Base-by-base conservation (phyloP, 2,329 filamentous ascomycete species). In the Torrubiella hemipterigena region DNA sequence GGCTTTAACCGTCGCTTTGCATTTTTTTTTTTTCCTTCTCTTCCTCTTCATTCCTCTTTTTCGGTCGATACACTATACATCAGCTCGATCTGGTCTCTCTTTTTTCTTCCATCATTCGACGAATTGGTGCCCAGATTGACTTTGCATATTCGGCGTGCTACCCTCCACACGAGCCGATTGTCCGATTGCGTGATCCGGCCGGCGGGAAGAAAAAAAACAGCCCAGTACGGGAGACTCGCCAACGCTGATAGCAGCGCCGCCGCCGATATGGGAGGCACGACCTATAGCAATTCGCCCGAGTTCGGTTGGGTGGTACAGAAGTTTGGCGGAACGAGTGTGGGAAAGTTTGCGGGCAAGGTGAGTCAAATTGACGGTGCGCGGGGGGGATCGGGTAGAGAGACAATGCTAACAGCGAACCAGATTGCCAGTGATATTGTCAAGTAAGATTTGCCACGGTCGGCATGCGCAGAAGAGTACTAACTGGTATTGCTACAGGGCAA, bases 241-340 rank as follows among this genome's bases (percentile, higher is more conserved):
- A 16, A 4, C 27, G 17, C 9, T 29, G 16, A 29, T 9, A 18
- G 17, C 7, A 29, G 9, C 9, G 17, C 7, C 17, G 9, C 9
- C 9, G 26, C 13, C 9, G 35, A 14, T 25, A 57, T 56, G 55
- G 53, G 48, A 33, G 49, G 47, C 38, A 48, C 48, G 12, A 43
- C 45, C 24, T 40, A 49, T 37, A 46, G 40, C 41, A 62, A 62
- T 42, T 44, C 50, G 29, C 47, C 52, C 33, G 45, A 47, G 28
- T 61, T 64, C 41, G 66, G 67, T 43, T 94, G 86, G 87, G 69
- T 93, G 18, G 81, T 95, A 30, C 86, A 94, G 55, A 95, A 95
- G 58, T 94, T 93, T 55, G 87, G 87, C 39, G 89, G 89, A 31
- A 98, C 89, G 31, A 93, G 84, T 51, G 82, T 96, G 31, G 91